Base-by-base conservation (phyloP, 768 basidiomycete genomes). In the Hydnomerulius pinastri region DNA sequence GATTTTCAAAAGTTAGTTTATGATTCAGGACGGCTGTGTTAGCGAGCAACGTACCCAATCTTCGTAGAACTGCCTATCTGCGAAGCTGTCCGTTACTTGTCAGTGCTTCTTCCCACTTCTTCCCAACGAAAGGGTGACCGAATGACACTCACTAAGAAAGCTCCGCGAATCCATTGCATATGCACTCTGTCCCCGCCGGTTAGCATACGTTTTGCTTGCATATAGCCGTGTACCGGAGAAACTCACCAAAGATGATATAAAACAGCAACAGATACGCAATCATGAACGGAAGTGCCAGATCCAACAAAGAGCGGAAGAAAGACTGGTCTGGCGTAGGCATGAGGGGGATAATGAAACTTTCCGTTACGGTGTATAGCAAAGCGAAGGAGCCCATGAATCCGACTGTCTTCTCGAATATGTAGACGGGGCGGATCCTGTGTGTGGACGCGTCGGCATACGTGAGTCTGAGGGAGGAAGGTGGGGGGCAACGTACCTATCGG, bases 371-470 rank as follows among this genome's bases (percentile, higher is more conserved):
- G 62, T 92, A 90, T 36, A 98, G 78, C n/a, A 98, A 77, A 1
- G 86, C 90, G 71, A 99, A 98, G 0, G 96, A 97, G 32, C 97
- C 97, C 66, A 97, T 92, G 9, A 93, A 96, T 21, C 95, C 97
- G 8, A 90, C 73, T 4, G 76, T 75, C 70, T 83, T 83, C 59
- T 86, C 80, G 23, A 77, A 62, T 6, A 82, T 65, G 53, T 78
- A 79, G 60, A 69, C 56, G 58, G 69, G 90, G 69, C 81, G 77
- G 29, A 69, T 69, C 24, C 67, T 68, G 15, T n/a, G 20, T 4
- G n/a, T 13, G 5, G 28, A 38, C 18, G 17, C 24, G 12, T 23
- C 28, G 1, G 9, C 13, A 18, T 30, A 15, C 18, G 24, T 21
- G 23, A 40, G 38, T 10, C 30, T n/a, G 35, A 51, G 13, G 32